phyloP scores from a whole-genome alignment of 805 yeast species.

The Starmerella apis region DNA sequence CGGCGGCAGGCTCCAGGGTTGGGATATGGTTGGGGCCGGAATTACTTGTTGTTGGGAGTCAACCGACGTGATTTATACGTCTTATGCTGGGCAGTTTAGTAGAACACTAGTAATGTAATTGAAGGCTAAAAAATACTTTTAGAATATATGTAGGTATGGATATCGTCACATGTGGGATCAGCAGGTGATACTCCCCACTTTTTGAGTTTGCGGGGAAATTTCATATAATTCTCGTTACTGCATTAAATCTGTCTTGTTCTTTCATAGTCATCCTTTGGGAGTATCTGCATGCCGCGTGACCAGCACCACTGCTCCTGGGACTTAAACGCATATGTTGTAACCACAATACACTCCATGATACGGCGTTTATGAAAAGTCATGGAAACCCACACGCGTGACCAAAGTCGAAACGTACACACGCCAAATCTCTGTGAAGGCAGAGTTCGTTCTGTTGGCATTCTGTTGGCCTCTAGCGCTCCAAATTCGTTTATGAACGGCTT shows the following conservation, averaged over 20 bases:
- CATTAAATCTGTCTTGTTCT: not conserved
- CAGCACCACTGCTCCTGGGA: not conserved
- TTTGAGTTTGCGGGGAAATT: not conserved
- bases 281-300: not conserved
- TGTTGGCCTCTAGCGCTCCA: not conserved
- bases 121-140: no score
- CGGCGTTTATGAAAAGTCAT: not conserved
- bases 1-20: slow-evolving; percentile 8
- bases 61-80: no score
- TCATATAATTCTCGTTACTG: not conserved
- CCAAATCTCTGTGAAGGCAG: slow-evolving; percentile 2
- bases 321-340: not conserved
- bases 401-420: not conserved
- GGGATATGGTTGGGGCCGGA: slow-evolving; percentile 6
- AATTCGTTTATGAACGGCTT: not conserved
- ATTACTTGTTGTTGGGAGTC: slow-evolving; percentile 1
- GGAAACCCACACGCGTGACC: not conserved
- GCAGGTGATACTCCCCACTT: no score
- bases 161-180: no score
- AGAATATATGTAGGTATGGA: no score
- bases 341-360: not conserved
- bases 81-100: no score
- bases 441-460: not conserved
- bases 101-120: no score
- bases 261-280: not conserved